Evolutionary conservation across 768 basidiomycete species (phyloP), one percentile per base, ranked within the genome.

Genomic region (Termitomyces sp.): DNA sequence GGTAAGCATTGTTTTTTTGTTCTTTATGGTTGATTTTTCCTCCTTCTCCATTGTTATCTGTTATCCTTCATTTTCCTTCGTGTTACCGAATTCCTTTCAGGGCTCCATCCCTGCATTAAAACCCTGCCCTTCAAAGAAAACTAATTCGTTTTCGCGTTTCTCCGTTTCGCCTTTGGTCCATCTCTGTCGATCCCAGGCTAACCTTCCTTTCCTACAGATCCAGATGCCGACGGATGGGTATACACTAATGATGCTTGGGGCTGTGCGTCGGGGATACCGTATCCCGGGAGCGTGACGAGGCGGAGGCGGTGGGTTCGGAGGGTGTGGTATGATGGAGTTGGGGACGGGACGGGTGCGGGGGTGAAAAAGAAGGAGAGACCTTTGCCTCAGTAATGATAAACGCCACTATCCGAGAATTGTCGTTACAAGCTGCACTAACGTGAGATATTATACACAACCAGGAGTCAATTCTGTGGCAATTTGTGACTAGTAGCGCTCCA

Each of bases 171-270:
- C 4, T 10, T 41, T 22, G 1, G 13, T 44, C 12, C 4, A 44
- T 13, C 12, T 15, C 12, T 15, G 13, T 22, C 5, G 5, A 44
- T 15, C 12, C 6, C n/a, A 5, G 34, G 44, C 42, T 55, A 5
- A 55, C 20, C 3, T 4, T 15, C 22, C 4, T 29, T 34, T 3
- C 18, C 15, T 5, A 18, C 34, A 53, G 51, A 47, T 29, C 39
- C 54, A 13, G 31, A 52, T 6, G 26, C 52, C 86, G 88, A 83
- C 64, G 91, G 89, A 3, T 93, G 92, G 90, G 82, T 88, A 15
- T 92, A 92, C 64, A 86, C 86, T 8, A 88, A 90, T 60, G 90
- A 91, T 57, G 73, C 78, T 0, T 93, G 91, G 92, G 72, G 82
- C 5, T 77, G 84, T 56, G 75, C 83, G 55, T 71, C 67, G 39